phyloP scores from a whole-genome alignment of 2,329 filamentous ascomycete genomes.

The Xylaria sp. region DNA sequence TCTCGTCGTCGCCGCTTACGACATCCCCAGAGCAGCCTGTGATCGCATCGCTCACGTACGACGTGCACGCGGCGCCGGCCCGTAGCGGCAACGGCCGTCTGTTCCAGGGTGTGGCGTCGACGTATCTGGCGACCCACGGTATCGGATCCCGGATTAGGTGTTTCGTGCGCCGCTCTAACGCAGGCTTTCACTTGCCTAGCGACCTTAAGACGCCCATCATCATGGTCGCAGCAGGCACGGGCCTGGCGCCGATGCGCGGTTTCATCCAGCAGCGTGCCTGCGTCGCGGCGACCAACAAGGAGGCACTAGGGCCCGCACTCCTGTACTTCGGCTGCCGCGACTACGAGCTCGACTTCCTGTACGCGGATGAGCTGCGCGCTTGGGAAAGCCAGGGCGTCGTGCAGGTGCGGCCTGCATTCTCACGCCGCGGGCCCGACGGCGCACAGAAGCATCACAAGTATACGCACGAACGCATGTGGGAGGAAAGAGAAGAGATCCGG shows the following conservation, averaged over 20 bases:
- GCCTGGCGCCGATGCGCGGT: constrained; percentile 31
- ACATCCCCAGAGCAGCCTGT: constrained; percentile 3
- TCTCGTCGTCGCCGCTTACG: constrained; percentile 34
- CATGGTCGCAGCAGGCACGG: constrained; percentile 34
- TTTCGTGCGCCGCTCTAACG: constrained; percentile 27
- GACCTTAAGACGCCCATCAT: constrained; percentile 28
- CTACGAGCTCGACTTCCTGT: constrained; percentile 67
- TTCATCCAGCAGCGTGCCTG: constrained; percentile 36
- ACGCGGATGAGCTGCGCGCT: constrained; percentile 65
- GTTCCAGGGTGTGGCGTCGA: constrained; percentile 32
- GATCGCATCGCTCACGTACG: constrained; percentile 33
- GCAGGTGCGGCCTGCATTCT: constrained; percentile 68
- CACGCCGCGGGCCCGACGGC: constrained; percentile 8
- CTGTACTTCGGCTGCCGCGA: constrained; percentile 62
- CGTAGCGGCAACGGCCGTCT: constrained; percentile 24
- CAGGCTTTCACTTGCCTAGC: constrained; percentile 30
- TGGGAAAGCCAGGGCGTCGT: constrained; percentile 73
- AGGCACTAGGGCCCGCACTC: constrained; percentile 54
- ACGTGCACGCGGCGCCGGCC: constrained; percentile 30
- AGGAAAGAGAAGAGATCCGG: constrained; percentile 28
- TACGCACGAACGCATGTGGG: constrained; percentile 36
- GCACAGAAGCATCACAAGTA: constrained; percentile 12
- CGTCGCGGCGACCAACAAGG: constrained; percentile 15
- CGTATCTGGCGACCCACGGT: constrained; percentile 24
- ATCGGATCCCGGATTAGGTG: constrained; percentile 20